Evolutionary conservation across 179 eudicot species (phyloP).

Genomic region (Spinacia oleracea): DNA sequence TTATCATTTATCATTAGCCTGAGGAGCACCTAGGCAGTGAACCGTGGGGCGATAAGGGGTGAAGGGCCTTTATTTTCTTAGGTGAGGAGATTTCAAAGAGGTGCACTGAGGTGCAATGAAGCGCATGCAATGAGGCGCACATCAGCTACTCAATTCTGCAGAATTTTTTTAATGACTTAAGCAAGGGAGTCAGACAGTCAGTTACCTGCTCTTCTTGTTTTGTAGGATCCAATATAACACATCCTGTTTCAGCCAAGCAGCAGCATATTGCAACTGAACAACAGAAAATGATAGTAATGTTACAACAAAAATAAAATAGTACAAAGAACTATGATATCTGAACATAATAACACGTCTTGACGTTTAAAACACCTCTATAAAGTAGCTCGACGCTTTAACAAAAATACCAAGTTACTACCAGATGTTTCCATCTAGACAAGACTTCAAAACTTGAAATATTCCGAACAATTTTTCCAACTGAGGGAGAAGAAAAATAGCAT

Average conservation of each 20-base stretch:
- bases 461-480: neutral
- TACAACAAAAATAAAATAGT: neutral
- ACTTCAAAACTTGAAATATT: neutral
- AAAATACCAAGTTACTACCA: too few relatives aligned
- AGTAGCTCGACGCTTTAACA: neutral
- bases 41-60: too few relatives aligned
- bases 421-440: neutral
- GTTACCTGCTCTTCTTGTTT: constrained; percentile 18
- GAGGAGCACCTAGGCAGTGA: too few relatives aligned
- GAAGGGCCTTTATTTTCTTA: too few relatives aligned
- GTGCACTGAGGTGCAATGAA: too few relatives aligned
- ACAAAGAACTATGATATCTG: neutral
- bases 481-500: neutral
- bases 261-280: constrained; percentile 84
- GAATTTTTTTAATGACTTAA: neutral
- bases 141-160: neutral
- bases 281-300: constrained; percentile 10
- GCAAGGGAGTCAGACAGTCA: too few relatives aligned
- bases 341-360: neutral
- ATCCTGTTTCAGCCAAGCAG: constrained; percentile 66
- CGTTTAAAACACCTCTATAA: neutral
- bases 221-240: constrained; percentile 64
- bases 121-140: too few relatives aligned
- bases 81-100: too few relatives aligned
- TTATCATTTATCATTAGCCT: neutral